Evolutionary conservation across 805 yeast species (phyloP), one percentile per base, ranked within the genome.

Genomic region (Pichia ethanolica): DNA sequence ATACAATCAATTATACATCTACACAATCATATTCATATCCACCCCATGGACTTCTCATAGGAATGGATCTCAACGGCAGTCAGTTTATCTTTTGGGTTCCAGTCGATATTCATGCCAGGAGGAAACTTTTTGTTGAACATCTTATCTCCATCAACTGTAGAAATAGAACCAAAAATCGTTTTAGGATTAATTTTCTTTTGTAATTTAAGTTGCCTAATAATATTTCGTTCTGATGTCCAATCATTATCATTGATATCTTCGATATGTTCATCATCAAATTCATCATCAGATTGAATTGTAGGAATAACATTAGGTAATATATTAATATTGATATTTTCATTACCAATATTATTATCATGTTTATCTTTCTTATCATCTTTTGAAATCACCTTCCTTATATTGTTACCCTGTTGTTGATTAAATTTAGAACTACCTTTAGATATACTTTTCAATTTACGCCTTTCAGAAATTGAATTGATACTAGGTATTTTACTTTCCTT

Each of bases 41-140:
- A 64, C 2, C 66, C 68, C 68, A 61, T 65, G 34, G 54, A 53
- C 3, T 58, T 47, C 44, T 60, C 60, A 44, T 60, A 65, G 13
- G 58, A 58, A 5, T 62, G 65, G 12, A 55, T 45, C 44, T 65
- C 69, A 5, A 44, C 39, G 25, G 48, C 51, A n/a, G 52, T 52
- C 14, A 64, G 47, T n/a, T 41, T 34, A 44, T 64, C 67, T 1
- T 33, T 35, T 5, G 54, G 58, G 25, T 52, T 54, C 63, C 66
- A 64, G 7, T 49, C 48, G n/a, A 62, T 50, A 40, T 63, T 61
- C 45, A 63, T 50, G 10, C 54, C 49, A n/a, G 52, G 50, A 35
- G 51, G 52, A 49, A 60, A 61, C 25, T 47, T 51, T 28, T 52
- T 55, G 5, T 53, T 58, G 34, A 64, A 63, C 10, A 63, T 56